Evolutionary conservation across 2,329 filamentous ascomycete species (phyloP).

Genomic region (Penicillium griseofulvum): DNA sequence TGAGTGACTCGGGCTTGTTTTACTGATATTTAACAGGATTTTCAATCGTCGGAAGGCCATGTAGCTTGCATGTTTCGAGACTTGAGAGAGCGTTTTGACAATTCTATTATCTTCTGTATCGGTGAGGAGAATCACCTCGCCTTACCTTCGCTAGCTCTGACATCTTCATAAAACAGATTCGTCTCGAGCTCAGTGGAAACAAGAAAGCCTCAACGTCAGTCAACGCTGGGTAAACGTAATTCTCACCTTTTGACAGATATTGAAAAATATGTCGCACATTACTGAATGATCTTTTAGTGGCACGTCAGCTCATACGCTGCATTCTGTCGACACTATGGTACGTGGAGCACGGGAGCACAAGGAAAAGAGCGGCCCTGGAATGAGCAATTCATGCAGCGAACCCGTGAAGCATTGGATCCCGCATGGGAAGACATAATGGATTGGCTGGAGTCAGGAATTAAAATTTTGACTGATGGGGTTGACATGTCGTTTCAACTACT

Average conservation of each 20-base stretch:
- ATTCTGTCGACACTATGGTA: background rate
- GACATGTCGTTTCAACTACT: background rate
- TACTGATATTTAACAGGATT: background rate
- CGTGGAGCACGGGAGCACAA: background rate
- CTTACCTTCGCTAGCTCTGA: background rate
- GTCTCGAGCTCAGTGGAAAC: background rate
- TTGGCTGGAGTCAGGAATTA: background rate
- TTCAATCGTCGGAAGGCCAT: background rate
- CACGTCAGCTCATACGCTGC: background rate
- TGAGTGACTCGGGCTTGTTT: background rate
- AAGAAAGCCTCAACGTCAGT: background rate
- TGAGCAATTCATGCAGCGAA: background rate
- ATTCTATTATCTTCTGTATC: background rate
- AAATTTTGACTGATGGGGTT: background rate
- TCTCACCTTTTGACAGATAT: background rate
- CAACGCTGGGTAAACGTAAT: background rate
- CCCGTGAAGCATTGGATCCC: background rate
- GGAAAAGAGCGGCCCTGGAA: background rate
- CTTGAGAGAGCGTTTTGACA: background rate
- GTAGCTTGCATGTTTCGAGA: background rate
- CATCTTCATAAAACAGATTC: background rate
- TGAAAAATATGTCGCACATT: background rate
- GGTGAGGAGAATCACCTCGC: background rate
- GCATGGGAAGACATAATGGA: background rate
- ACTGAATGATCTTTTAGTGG: background rate